Percentiles rank a stretch among this genome's conserved stretches.
phyloP scores from a whole-genome alignment of 2,329 filamentous ascomycete species.

The Ophiostoma sp. region DNA sequence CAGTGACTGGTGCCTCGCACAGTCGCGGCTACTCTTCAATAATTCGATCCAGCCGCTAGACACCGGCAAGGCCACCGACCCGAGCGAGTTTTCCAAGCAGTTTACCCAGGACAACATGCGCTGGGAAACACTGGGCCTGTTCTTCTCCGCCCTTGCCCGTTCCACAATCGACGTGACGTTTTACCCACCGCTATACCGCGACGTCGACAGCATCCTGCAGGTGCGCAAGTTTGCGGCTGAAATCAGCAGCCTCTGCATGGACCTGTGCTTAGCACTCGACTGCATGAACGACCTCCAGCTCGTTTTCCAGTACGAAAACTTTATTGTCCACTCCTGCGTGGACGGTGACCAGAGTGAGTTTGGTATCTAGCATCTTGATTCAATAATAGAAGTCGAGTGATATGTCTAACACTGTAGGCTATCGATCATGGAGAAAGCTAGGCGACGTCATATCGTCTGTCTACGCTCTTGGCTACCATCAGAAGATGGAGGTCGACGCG shows the following conservation, averaged over 20 bases:
- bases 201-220: constrained; percentile 5
- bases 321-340: constrained; percentile 9
- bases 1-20: constrained; percentile 10
- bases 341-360: constrained; percentile 11
- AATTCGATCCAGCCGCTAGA: constrained; percentile 10
- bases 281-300: constrained; percentile 14
- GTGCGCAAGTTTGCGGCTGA: constrained; percentile 13
- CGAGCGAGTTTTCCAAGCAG: constrained; percentile 2
- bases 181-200: constrained; percentile 10
- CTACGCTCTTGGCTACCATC: constrained; percentile 11
- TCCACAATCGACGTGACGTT: constrained; percentile 13
- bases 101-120: not conserved
- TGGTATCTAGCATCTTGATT: too few relatives aligned
- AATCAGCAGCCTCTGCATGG: constrained; percentile 14
- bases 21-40: not conserved
- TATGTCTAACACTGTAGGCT: not conserved
- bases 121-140: constrained; percentile 12
- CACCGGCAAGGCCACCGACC: not conserved
- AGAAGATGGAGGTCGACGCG: constrained; percentile 11
- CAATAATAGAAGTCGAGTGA: not conserved
- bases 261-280: constrained; percentile 7
- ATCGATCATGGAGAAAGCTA: constrained; percentile 14
- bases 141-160: constrained; percentile 13
- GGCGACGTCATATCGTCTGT: constrained; percentile 14
- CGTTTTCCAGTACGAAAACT: constrained; percentile 13